Conservation (phyloP, 306 rosid genomes). For the Phaseolus lunatus region DNA sequence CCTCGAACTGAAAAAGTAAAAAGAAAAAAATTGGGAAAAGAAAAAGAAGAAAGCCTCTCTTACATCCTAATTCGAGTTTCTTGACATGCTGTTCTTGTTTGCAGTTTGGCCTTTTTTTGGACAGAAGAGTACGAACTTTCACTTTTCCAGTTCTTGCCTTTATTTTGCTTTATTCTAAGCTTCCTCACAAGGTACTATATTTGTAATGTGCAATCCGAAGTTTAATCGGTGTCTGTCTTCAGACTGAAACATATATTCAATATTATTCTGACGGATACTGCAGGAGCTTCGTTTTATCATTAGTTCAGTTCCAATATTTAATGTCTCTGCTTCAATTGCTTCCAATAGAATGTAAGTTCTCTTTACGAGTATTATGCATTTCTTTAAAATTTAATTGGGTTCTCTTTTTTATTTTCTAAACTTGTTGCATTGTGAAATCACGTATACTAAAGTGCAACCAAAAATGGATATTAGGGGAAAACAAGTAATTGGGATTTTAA, state of each 20-base stretch:
- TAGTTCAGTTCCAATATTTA: slow-evolving; percentile 86
- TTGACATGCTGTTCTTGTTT: slow-evolving; percentile 47
- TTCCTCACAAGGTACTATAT: slow-evolving; percentile 89
- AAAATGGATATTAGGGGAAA: not conserved
- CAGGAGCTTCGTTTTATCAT: slow-evolving; percentile 98
- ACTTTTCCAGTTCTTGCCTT: slow-evolving; percentile 77
- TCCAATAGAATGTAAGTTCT: slow-evolving; percentile 78
- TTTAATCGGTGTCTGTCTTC: slow-evolving; percentile 29
- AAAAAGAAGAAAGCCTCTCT: slow-evolving; percentile 13
- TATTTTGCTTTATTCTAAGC: slow-evolving; percentile 87
- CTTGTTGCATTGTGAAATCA: not conserved
- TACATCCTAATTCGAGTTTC: slow-evolving; percentile 31
- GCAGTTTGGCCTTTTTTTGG: slow-evolving; percentile 86
- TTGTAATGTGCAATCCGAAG: not conserved
- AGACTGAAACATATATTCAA: not conserved
- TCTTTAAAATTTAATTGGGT: slow-evolving; percentile 4
- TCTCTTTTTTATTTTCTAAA: slow-evolving; percentile 31
- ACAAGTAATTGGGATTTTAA: not conserved
- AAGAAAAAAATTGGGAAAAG: not conserved
- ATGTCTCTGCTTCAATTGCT: slow-evolving; percentile 89
- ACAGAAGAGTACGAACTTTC: slow-evolving; percentile 72
- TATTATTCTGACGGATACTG: slow-evolving; percentile 47
- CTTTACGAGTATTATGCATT: slow-evolving; percentile 11
- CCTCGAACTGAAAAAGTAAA: not conserved
- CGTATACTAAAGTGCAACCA: not conserved